Evolutionary conservation across 2,329 filamentous ascomycete genomes (phyloP), one percentile per base, ranked within the genome.

Genomic region (Cucurbitaria berberidis): DNA sequence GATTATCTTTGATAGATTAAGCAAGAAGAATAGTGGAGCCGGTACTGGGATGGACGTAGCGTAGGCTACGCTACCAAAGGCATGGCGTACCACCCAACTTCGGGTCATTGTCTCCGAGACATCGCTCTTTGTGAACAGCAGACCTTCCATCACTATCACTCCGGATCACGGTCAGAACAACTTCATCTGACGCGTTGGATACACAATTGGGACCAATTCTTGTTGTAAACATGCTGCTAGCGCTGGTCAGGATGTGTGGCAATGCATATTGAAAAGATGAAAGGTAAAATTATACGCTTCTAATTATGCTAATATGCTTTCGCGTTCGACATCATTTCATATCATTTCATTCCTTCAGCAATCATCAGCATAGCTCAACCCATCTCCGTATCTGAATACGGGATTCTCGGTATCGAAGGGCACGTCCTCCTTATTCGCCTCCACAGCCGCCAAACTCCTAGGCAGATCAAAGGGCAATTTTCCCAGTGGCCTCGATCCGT

Each of bases 381-480:
- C 73, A 56, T 75, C 50, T 3, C 73, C 74, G 50, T 66, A 76
- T 38, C 59, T 64, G 45, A 73, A 75, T 1, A 72, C 62, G 1
- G 74, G 72, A 45, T 76, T 60, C 41, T 57, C 60, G 0, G 73
- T 76, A 57, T 76, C 74, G 53, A 75, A 76, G 0, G 74, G 73
- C 42, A 76, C 65, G 48, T 76, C 73, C 53, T 72, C 72, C 34
- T 50, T 56, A 19, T 51, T 63, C 15, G 55, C 72, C 40, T 75
- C 72, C 0, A 80, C 80, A 1, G 79, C 80, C 39, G 67, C 72
- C 57, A 75, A 74, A 5, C 77, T 80, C 10, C 76, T 60, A 0
- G 81, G 80, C 29, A 83, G 48, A 60, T 82, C 80, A 61, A 81
- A 81, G 0, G 79, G 80, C 51, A 82, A 53, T 63, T 69, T 76